A percentile compares a stretch with the other conserved stretches of the same genome.
Evolutionary conservation across 2,329 filamentous ascomycete genomes (phyloP).

Genomic region (Fusarium caatingaense): DNA sequence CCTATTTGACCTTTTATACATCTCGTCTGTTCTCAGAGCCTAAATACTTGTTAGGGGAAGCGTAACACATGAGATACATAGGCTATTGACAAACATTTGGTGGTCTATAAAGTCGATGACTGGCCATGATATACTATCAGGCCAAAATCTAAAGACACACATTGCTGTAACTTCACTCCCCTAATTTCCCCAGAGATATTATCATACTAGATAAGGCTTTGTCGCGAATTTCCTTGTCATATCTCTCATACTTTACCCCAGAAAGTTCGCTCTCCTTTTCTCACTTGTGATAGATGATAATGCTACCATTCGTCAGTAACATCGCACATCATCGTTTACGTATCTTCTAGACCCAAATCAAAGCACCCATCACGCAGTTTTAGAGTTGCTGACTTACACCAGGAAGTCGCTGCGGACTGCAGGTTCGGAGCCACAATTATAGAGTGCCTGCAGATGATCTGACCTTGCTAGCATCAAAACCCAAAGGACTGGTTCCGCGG

Average conservation of each 20-base stretch:
- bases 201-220: background rate
- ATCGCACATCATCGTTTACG: background rate
- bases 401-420: background rate
- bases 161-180: background rate
- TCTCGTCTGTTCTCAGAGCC: background rate
- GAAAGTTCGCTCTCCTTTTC: background rate
- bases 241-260: background rate
- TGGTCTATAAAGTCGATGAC: background rate
- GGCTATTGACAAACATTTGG: too few species aligned
- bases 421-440: background rate
- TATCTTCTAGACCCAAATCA: background rate
- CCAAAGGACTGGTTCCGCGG: background rate
- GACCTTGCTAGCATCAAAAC: background rate
- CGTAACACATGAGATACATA: background rate
- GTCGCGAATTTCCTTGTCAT: background rate
- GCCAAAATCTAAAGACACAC: background rate
- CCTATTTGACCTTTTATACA: background rate
- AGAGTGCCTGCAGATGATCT: slow-evolving; percentile 9
- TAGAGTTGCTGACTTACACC: background rate
- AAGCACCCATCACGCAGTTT: too few species aligned
- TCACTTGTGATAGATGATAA: too few species aligned
- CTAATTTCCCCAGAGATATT: background rate
- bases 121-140: too few species aligned
- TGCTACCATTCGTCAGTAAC: too few species aligned
- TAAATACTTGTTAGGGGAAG: too few species aligned